Base-by-base conservation (phyloP, 805 yeast genomes). In the Wickerhamiella australiensis region DNA sequence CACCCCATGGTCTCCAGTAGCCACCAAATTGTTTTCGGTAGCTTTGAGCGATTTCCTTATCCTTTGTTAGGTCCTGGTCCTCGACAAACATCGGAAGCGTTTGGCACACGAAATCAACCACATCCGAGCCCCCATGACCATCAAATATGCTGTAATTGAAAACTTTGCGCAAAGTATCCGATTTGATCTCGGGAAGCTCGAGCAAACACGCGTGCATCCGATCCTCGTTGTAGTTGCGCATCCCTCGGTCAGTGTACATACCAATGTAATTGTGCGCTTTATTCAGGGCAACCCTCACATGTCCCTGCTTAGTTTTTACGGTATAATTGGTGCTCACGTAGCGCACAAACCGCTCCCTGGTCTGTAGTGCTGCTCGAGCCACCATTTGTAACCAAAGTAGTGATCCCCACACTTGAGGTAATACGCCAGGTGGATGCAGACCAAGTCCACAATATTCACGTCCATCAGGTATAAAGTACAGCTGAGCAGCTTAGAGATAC, bases 51-150 rank as follows among this genome's bases (percentile, higher is more conserved):
- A 88, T 58, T 2, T 68, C 66, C 44, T 69, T 57, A 59, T 74
- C 64, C 50, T 66, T 59, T 47, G 62, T 59, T 50, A 68, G 53
- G 45, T 68, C 65, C 26, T 61, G 61, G 33, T 54, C 57, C 54
- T 78, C 94, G 61, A 75, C 76, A 57, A 63, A 71, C 55, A 60
- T 61, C 50, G 72, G 78, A 26, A 92, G 68, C 49, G 78, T 68
- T 2, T 70, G 64, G 18, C 72, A 66, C 11, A 88, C 68, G 58
- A 74, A 82, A 21, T 69, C 72, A 42, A 87, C 73, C 58, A 95
- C 85, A 49, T 80, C 79, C 21, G 71, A 72, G 20, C 95, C 94
- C 6, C 97, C 98, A 66, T 92, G 98, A 8, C 98, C 98, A 66
- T 92, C 98, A 64, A 84, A 87, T 1, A 92, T 74, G 42, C 78